Evolutionary conservation across 208 protist genomes (phyloP).

Genomic region (Leishmania tarentolae): DNA sequence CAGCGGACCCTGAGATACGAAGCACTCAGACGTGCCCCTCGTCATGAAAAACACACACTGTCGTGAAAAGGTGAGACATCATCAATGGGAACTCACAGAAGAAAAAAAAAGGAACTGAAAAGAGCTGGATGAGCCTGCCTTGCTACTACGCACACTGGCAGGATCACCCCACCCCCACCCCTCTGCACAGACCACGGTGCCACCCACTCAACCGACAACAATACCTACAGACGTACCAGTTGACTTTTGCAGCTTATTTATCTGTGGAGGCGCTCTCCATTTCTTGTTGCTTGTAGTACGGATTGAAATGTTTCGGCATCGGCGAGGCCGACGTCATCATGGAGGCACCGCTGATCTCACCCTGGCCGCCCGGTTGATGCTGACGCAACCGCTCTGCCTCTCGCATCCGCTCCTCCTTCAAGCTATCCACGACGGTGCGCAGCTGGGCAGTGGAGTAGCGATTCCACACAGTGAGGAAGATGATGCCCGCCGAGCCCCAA

Average conservation of each 20-base stretch:
- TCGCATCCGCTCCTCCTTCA: constrained; percentile 61
- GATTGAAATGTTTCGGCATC: constrained; percentile 57
- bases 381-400: constrained; percentile 58
- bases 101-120: neutral
- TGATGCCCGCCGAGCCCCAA: constrained; percentile 49
- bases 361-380: constrained; percentile 23
- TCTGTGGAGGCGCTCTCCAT: constrained; percentile 34
- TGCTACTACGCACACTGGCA: neutral
- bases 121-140: neutral
- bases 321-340: constrained; percentile 19
- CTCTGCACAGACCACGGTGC: neutral
- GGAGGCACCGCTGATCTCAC: neutral
- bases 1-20: neutral
- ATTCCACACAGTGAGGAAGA: constrained; percentile 71
- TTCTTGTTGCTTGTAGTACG: constrained; percentile 57
- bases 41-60: neutral
- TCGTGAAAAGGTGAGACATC: neutral
- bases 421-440: constrained; percentile 60
- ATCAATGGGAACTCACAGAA: neutral
- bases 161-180: neutral
- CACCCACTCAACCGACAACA: neutral
- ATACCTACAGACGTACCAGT: neutral
- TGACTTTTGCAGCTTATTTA: constrained; percentile 6
- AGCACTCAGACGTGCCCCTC: neutral
- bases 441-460: constrained; percentile 60